These are phyloP conservation scores for Coniferiporia weirii DNA, from an alignment of 1,284 basidiomycete genomes.

Conservation along the genomic window DNA sequence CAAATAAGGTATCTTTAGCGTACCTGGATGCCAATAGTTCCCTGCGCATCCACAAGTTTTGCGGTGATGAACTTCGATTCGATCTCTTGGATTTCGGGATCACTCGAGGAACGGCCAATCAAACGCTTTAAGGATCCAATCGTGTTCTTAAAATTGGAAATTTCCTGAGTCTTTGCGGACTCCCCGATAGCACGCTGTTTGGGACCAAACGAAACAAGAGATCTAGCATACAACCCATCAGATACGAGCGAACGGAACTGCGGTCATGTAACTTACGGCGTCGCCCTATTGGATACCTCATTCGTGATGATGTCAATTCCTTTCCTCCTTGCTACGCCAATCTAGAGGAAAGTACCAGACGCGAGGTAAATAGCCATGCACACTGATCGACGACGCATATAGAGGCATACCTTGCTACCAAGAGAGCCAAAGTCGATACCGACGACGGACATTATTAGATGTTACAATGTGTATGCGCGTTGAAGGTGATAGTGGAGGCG, in stretches of 20 bases:
- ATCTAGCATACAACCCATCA: constrained; percentile 42
- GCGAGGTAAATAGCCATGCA: not conserved
- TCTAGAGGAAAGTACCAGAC: constrained; percentile 40
- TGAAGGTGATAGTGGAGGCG: constrained; percentile 13
- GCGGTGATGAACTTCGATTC: constrained; percentile 91
- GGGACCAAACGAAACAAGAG: constrained; percentile 86
- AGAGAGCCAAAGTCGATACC: constrained; percentile 89
- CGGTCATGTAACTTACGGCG: constrained; percentile 59
- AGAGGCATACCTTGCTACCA: constrained; percentile 65
- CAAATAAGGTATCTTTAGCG: constrained; percentile 21
- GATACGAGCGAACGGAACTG: not conserved
- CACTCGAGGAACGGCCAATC: constrained; percentile 70
- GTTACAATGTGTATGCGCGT: constrained; percentile 12
- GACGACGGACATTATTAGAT: constrained; percentile 70
- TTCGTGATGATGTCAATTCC: constrained; percentile 95
- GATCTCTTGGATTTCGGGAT: constrained; percentile 72
- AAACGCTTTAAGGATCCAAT: constrained; percentile 87
- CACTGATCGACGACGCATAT: constrained; percentile 20
- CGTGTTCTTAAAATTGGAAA: constrained; percentile 96
- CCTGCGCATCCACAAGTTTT: constrained; percentile 74
- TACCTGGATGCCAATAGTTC: constrained; percentile 81
- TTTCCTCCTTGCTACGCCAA: constrained; percentile 88
- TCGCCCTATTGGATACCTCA: constrained; percentile 91
- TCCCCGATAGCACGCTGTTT: constrained; percentile 89
- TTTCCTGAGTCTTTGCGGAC: constrained; percentile 92